Percentiles rank a stretch among this genome's conserved stretches.
These are phyloP conservation scores for Kurtzmaniella quercitrusa DNA, from an alignment of 1,139 yeast species.

Conservation along the genomic window DNA sequence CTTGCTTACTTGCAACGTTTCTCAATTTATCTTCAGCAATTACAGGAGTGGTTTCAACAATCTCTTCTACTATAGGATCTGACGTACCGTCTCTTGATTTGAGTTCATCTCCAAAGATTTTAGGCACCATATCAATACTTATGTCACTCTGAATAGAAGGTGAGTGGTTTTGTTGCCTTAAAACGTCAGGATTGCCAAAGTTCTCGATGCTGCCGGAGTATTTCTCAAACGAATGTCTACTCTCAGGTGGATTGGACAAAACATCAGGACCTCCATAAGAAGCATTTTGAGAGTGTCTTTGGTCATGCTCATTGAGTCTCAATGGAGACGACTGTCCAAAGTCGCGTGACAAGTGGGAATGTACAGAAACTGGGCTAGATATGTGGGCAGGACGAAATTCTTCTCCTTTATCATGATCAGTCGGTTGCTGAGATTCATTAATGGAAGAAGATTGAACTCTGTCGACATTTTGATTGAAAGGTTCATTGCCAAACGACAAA, in stretches of 20 bases:
- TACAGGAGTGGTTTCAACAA: background rate
- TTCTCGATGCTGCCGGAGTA: conserved; percentile 26
- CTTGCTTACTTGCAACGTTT: no score
- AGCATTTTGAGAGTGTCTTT: background rate
- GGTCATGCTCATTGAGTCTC: background rate
- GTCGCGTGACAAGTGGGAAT: background rate
- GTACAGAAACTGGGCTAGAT: background rate
- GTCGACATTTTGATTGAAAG: background rate
- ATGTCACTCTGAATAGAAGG: conserved; percentile 32
- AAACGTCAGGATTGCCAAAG: conserved; percentile 14
- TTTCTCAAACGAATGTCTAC: conserved; percentile 14
- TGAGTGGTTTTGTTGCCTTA: conserved; percentile 20
- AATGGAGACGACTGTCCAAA: background rate
- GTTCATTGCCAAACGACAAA: background rate
- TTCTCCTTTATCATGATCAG: background rate
- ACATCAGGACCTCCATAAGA: background rate
- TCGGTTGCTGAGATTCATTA: background rate
- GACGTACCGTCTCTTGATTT: background rate
- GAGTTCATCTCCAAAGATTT: conserved; percentile 9
- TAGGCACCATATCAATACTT: conserved; percentile 25
- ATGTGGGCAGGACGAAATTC: background rate
- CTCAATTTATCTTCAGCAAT: background rate
- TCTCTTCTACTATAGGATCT: background rate
- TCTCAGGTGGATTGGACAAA: background rate
- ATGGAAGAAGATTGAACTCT: background rate